Conservation (phyloP, 208 protist genomes). For the Leishmania tarentolae region DNA sequence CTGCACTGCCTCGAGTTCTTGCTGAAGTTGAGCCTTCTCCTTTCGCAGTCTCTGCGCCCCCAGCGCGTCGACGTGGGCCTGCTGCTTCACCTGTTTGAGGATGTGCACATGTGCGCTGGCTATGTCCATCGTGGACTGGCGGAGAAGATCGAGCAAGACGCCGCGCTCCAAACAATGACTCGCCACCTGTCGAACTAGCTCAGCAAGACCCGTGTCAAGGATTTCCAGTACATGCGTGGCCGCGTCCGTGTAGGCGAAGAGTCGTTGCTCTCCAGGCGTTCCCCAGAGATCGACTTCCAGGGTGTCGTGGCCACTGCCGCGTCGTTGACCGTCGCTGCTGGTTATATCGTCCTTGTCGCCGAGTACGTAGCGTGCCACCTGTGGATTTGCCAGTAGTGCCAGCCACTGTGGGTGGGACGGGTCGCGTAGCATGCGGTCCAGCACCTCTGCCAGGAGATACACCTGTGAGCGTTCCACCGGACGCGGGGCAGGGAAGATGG, state of each 20-base stretch:
- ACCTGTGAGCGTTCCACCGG: slow-evolving; percentile 80
- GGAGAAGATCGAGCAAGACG: slow-evolving; percentile 77
- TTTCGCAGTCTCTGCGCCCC: slow-evolving; percentile 32
- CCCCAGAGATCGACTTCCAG: slow-evolving; percentile 36
- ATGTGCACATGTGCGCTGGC: slow-evolving; percentile 56
- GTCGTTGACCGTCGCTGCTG: neutral
- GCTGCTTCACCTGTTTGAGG: slow-evolving; percentile 65
- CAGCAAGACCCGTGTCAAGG: slow-evolving; percentile 74
- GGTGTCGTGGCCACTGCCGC: slow-evolving; percentile 20
- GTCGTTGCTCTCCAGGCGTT: slow-evolving; percentile 44
- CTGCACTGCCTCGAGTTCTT: neutral
- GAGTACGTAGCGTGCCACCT: slow-evolving; percentile 63
- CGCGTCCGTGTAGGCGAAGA: slow-evolving; percentile 65
- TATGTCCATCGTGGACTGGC: slow-evolving; percentile 73
- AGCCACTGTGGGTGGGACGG: slow-evolving; percentile 49
- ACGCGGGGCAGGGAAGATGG: slow-evolving; percentile 65
- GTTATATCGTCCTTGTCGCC: slow-evolving; percentile 13
- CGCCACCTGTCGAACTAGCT: slow-evolving; percentile 75
- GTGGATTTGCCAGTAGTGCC: slow-evolving; percentile 53
- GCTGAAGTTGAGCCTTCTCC: slow-evolving; percentile 28
- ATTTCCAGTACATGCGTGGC: slow-evolving; percentile 58
- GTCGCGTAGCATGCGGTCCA: slow-evolving; percentile 81
- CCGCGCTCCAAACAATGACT: slow-evolving; percentile 77
- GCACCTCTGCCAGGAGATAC: slow-evolving; percentile 78
- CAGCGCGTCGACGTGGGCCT: slow-evolving; percentile 23